Conservation (phyloP, 495 filamentous ascomycete genomes). For the Neurospora sp. region DNA sequence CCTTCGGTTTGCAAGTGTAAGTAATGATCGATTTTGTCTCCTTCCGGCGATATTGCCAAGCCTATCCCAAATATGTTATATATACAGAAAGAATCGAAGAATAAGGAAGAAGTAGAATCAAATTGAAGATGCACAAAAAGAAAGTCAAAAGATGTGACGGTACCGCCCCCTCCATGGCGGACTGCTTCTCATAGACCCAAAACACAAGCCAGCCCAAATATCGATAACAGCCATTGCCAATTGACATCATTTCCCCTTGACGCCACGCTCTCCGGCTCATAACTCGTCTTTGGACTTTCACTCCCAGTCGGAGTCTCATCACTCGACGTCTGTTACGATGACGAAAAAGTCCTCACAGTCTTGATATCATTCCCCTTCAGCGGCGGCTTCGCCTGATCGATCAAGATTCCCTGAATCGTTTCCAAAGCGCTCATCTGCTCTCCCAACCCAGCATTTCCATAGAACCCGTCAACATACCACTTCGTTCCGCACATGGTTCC, state of each 20-base stretch:
- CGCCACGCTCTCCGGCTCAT: not conserved
- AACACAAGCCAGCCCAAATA: not conserved
- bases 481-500: slow-evolving; percentile 56
- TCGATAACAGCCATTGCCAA: not conserved
- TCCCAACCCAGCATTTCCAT: slow-evolving; percentile 50
- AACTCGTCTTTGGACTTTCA: not conserved
- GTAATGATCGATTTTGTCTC: not conserved
- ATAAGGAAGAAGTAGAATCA: not conserved
- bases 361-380: slow-evolving; percentile 34
- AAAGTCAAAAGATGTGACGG: not conserved
- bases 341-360: slow-evolving; percentile 18
- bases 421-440: slow-evolving; percentile 64
- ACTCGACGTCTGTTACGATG: not conserved
- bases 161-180: not conserved
- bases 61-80: not conserved
- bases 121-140: not conserved
- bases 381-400: slow-evolving; percentile 24
- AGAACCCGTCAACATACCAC: slow-evolving; percentile 56
- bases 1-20: too few species aligned
- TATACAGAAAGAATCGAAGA: not conserved
- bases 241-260: not conserved
- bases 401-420: slow-evolving; percentile 50
- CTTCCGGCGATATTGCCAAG: not conserved
- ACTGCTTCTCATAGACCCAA: not conserved
- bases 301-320: not conserved